These are phyloP conservation scores for Cystobasidium tubakii DNA, from an alignment of 768 basidiomycete species.

Conservation along the genomic window DNA sequence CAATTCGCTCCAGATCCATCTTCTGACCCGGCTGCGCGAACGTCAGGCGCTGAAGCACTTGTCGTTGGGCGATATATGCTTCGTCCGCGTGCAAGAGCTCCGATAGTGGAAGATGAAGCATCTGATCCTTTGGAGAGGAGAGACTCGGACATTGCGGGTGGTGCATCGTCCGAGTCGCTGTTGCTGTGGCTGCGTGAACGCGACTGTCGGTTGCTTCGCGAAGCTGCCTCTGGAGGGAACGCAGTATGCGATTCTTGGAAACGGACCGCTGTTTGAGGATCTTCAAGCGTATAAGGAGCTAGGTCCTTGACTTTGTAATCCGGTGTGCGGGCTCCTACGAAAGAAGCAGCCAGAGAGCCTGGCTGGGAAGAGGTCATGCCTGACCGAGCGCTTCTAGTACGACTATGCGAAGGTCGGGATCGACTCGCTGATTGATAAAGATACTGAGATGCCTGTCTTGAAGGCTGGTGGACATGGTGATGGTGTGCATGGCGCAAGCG, in stretches of 20 bases:
- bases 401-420: not conserved
- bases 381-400: not conserved
- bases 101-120: slow-evolving; percentile 11
- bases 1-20: not conserved
- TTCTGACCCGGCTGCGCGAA: not conserved
- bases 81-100: not conserved
- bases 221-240: not conserved
- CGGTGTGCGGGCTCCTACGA: not conserved
- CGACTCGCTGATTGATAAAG: not conserved
- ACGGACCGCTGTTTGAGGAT: not conserved
- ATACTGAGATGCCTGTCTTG: not conserved
- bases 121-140: slow-evolving; percentile 5
- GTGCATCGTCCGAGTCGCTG: not conserved
- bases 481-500: slow-evolving; percentile 8
- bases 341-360: not conserved
- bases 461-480: not conserved
- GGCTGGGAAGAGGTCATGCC: not conserved
- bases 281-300: not conserved
- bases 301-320: not conserved
- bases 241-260: not conserved
- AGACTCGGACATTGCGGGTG: slow-evolving; percentile 17
- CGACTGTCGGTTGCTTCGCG: not conserved
- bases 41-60: not conserved
- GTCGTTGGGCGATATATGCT: not conserved
- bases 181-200: not conserved